These are phyloP conservation scores for Somion occarium DNA, from an alignment of 1,284 basidiomycete genomes.

Conservation along the genomic window DNA sequence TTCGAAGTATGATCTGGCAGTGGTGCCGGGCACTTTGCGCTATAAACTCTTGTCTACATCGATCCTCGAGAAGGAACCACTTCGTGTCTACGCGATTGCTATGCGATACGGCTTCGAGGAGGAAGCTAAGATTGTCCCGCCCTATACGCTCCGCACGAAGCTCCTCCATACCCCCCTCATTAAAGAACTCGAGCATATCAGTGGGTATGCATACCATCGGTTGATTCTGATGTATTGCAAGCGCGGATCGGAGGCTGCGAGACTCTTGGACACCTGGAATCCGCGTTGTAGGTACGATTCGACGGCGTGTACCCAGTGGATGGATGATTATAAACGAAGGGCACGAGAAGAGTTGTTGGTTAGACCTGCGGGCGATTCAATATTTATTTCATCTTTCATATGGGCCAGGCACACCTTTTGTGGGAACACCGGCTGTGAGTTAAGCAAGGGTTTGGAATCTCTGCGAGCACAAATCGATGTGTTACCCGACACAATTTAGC, in stretches of 20 bases:
- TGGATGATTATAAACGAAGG: too few species aligned
- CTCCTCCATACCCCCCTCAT: neutral
- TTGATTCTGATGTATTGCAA: neutral
- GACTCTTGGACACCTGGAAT: neutral
- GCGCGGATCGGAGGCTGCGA: neutral
- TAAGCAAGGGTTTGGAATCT: too few species aligned
- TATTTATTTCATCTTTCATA: too few species aligned
- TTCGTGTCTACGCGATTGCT: constrained; percentile 52
- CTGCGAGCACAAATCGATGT: too few species aligned
- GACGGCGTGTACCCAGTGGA: too few species aligned
- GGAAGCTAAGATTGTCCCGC: constrained; percentile 46
- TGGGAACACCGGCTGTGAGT: too few species aligned
- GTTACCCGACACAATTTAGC: too few species aligned
- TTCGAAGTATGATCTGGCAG: constrained; percentile 62
- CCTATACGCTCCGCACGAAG: constrained; percentile 22
- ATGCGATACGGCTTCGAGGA: constrained; percentile 51
- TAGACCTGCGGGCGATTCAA: too few species aligned
- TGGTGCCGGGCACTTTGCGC: constrained; percentile 47
- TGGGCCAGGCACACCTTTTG: too few species aligned
- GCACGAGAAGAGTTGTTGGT: too few species aligned
- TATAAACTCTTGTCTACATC: constrained; percentile 43
- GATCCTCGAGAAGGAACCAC: constrained; percentile 40
- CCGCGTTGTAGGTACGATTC: too few species aligned
- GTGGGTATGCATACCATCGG: constrained; percentile 4
- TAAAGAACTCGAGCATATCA: constrained; percentile 9